A percentile compares a stretch with the other conserved stretches of the same genome.
Conservation (phyloP, 208 protist species). For the Acanthamoeba healyi region DNA sequence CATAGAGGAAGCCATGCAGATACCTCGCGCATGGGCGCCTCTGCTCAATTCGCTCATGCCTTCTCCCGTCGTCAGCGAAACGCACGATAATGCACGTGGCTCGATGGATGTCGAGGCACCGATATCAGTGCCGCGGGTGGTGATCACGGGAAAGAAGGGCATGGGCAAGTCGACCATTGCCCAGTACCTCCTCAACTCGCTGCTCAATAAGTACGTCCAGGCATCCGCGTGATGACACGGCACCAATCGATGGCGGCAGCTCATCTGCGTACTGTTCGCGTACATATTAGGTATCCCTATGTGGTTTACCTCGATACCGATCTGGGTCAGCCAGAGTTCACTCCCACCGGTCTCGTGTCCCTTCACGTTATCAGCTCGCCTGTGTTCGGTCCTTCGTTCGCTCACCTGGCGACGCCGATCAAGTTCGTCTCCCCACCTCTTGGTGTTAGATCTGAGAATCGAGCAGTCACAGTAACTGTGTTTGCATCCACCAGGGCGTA, state of each 20-base stretch:
- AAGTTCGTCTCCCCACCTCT: background rate
- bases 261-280: background rate
- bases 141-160: conserved; percentile 45
- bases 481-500: background rate
- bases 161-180: conserved; percentile 45
- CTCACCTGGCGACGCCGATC: background rate
- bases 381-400: background rate
- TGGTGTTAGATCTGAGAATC: no score
- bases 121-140: background rate
- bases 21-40: background rate
- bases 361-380: conserved; percentile 8
- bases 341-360: conserved; percentile 9
- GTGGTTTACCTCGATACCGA: conserved; percentile 29
- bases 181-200: conserved; percentile 32
- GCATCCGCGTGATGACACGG: background rate
- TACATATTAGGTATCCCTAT: background rate
- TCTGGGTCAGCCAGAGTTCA: conserved; percentile 55
- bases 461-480: background rate
- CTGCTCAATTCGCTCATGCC: background rate
- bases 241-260: background rate
- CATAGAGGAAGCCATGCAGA: background rate
- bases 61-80: background rate
- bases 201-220: conserved; percentile 10
- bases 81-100: background rate
- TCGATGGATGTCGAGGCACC: background rate